A percentile compares a stretch with the other conserved stretches of the same genome.
Evolutionary conservation across 768 basidiomycete species (phyloP).

Genomic region (Lentinus brumalis): DNA sequence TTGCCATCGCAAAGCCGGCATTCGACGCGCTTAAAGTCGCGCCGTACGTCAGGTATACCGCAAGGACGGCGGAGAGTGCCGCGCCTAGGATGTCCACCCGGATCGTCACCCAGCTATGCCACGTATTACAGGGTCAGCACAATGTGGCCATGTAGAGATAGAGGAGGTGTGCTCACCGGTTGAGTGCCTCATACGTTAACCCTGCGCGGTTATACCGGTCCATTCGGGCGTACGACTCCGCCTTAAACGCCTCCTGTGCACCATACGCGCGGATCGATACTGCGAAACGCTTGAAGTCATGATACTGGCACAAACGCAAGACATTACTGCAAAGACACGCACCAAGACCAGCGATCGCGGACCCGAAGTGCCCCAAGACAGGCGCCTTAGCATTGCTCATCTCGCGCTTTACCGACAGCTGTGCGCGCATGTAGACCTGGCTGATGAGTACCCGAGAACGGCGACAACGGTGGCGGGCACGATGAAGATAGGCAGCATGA

Average conservation of each 20-base stretch:
- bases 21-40: constrained; percentile 42
- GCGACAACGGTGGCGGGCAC: constrained; percentile 39
- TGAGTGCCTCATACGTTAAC: constrained; percentile 49
- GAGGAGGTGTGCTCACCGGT: constrained; percentile 31
- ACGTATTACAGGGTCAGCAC: background rate
- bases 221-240: constrained; percentile 46
- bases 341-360: constrained; percentile 52
- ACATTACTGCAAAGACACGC: constrained; percentile 7
- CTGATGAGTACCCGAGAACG: constrained; percentile 43
- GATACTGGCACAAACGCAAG: background rate
- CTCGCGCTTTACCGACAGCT: constrained; percentile 58
- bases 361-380: constrained; percentile 52
- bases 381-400: constrained; percentile 54
- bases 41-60: constrained; percentile 53
- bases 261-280: constrained; percentile 58
- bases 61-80: constrained; percentile 52
- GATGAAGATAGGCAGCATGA: constrained; percentile 42
- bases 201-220: constrained; percentile 48
- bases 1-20: constrained; percentile 41
- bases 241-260: constrained; percentile 45
- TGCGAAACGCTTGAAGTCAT: constrained; percentile 15
- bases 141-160: constrained; percentile 1
- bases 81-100: constrained; percentile 59
- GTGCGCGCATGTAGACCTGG: constrained; percentile 55
- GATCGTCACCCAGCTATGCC: constrained; percentile 46